Evolutionary conservation across 75 land plant species (phyloP).

Genomic region (Pinus albicaulis): DNA sequence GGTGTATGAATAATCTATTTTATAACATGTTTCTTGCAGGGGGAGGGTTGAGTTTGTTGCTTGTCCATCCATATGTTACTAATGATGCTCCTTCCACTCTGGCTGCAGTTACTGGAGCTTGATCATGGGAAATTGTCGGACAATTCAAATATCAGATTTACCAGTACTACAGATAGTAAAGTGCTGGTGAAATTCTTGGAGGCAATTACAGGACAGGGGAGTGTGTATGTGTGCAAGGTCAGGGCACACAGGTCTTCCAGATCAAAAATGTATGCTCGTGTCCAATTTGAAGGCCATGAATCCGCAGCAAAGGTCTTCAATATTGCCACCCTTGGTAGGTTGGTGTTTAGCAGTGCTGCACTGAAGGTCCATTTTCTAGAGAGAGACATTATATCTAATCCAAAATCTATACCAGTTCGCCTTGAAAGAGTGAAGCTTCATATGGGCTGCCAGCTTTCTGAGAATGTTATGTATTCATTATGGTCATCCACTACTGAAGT

Average conservation of each 20-base stretch:
- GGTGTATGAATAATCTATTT: too few species aligned
- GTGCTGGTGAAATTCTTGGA: slow-evolving; percentile 31
- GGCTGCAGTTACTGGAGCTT: background rate
- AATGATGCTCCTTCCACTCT: too few species aligned
- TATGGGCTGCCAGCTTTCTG: background rate
- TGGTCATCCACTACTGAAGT: background rate
- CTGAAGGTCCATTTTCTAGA: slow-evolving; percentile 34
- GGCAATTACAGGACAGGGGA: slow-evolving; percentile 38
- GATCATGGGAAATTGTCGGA: background rate
- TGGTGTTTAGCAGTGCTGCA: slow-evolving; percentile 29
- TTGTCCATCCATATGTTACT: too few species aligned
- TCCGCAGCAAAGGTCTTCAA: slow-evolving; percentile 23
- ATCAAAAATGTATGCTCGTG: slow-evolving; percentile 36
- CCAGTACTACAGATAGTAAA: background rate
- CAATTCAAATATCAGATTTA: background rate
- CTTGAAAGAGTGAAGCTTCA: background rate
- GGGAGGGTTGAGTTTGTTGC: too few species aligned
- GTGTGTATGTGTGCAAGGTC: slow-evolving; percentile 32
- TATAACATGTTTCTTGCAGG: too few species aligned
- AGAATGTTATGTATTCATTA: background rate
- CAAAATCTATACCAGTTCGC: slow-evolving; percentile 20
- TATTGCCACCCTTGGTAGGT: slow-evolving; percentile 8
- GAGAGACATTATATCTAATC: slow-evolving; percentile 44
- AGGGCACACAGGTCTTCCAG: slow-evolving; percentile 4
- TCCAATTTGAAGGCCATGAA: slow-evolving; percentile 39